phyloP scores from a whole-genome alignment of 345 rosid genomes.

The Linum usitatissimum region DNA sequence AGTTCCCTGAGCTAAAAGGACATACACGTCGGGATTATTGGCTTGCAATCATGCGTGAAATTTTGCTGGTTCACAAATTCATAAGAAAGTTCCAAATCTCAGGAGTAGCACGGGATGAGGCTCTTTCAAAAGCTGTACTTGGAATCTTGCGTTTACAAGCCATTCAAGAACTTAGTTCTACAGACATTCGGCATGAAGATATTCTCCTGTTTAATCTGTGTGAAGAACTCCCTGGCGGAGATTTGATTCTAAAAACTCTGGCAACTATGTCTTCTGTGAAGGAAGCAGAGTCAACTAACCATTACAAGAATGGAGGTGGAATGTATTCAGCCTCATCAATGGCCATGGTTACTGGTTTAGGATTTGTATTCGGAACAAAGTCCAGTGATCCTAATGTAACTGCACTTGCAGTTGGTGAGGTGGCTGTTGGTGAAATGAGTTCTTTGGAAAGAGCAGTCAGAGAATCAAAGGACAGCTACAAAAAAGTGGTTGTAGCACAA shows the following conservation, averaged over 20 bases:
- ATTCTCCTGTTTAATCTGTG: constrained; percentile 87
- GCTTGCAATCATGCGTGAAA: constrained; percentile 70
- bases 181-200: constrained; percentile 28
- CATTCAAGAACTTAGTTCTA: constrained; percentile 49
- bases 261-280: constrained; percentile 54
- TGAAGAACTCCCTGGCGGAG: constrained; percentile 96
- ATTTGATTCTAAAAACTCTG: constrained; percentile 76
- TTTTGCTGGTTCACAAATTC: constrained; percentile 61
- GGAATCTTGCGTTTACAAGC: constrained; percentile 82
- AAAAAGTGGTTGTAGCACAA: constrained; percentile 67
- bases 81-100: constrained; percentile 52
- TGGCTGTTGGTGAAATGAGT: constrained; percentile 79
- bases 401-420: constrained; percentile 64
- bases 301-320: constrained; percentile 32
- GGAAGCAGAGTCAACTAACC: constrained; percentile 38
- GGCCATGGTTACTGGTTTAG: constrained; percentile 67
- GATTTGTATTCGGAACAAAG: constrained; percentile 58
- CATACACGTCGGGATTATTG: constrained; percentile 90
- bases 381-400: constrained; percentile 36
- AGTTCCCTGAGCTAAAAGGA: constrained; percentile 95
- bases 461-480: constrained; percentile 67
- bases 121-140: constrained; percentile 76
- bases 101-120: constrained; percentile 58
- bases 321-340: constrained; percentile 67
- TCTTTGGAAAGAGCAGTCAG: constrained; percentile 67